Percentiles rank a stretch among this genome's conserved stretches.
Evolutionary conservation across 352 stramenopile genomes (phyloP).

Genomic region (Phytophthora pisi): DNA sequence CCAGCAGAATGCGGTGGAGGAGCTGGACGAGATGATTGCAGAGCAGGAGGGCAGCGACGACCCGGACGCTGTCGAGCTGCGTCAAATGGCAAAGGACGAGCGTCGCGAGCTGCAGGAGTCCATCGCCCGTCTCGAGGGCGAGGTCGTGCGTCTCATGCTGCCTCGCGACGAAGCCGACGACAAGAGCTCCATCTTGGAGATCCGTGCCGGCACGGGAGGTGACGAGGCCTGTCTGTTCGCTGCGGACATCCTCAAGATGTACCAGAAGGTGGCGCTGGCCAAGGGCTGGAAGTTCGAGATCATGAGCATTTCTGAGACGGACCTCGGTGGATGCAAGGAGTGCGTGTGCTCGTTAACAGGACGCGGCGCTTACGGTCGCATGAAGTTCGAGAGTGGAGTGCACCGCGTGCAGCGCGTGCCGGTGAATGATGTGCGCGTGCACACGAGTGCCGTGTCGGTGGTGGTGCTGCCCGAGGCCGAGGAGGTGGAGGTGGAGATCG

Average conservation of each 20-base stretch:
- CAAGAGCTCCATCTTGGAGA: conserved; percentile 97
- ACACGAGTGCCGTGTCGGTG: conserved; percentile 98
- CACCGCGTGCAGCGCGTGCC: conserved; percentile 98
- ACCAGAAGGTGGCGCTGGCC: conserved; percentile 83
- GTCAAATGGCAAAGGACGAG: conserved; percentile 78
- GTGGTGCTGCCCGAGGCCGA: conserved; percentile 95
- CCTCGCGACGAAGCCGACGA: conserved; percentile 91
- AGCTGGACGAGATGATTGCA: conserved; percentile 88
- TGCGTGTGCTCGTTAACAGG: conserved; percentile 75
- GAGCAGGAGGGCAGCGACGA: conserved; percentile 59
- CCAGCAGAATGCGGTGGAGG: conserved; percentile 88
- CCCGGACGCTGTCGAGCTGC: conserved; percentile 63
- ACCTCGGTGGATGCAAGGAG: conserved; percentile 87
- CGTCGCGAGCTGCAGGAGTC: conserved; percentile 61
- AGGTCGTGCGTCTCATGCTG: conserved; percentile 80
- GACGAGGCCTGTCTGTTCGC: conserved; percentile 98
- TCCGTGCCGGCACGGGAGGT: conserved; percentile 95
- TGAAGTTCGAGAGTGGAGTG: conserved; percentile 98
- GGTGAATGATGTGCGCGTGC: conserved; percentile 95
- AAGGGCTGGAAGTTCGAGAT: conserved; percentile 93
- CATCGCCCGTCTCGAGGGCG: conserved; percentile 59
- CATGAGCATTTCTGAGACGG: conserved; percentile 84
- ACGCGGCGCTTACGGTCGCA: conserved; percentile 93
- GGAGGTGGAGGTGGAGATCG: conserved; percentile 88
- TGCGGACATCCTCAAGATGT: conserved; percentile 93